Conservation (phyloP, 2,329 filamentous ascomycete genomes). For the Colletotrichum sublineola region DNA sequence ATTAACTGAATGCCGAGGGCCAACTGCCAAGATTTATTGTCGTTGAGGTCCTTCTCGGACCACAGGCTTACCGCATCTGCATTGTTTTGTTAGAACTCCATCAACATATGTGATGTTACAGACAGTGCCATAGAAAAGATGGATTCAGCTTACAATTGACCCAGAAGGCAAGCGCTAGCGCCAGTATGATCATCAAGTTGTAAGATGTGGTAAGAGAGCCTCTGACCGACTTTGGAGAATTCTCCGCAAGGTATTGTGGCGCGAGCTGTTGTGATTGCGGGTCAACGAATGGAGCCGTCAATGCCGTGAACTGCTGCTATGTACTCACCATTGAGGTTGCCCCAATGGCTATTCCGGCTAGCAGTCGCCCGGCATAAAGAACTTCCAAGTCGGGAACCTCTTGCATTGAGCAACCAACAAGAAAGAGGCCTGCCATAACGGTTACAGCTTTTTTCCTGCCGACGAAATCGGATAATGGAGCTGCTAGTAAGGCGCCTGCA, state of each 20-base stretch:
- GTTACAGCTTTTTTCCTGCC: conserved; percentile 53
- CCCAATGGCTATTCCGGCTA: conserved; percentile 53
- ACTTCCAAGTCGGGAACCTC: conserved; percentile 52
- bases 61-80: conserved; percentile 45
- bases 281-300: background rate
- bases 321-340: conserved; percentile 50
- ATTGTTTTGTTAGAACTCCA: background rate
- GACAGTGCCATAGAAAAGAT: too few relatives aligned
- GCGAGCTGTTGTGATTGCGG: conserved; percentile 45
- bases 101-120: too few relatives aligned
- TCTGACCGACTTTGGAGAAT: conserved; percentile 55
- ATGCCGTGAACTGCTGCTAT: too few relatives aligned
- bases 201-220: conserved; percentile 57
- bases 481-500: conserved; percentile 53
- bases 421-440: conserved; percentile 50
- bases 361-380: conserved; percentile 53
- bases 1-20: conserved; percentile 55
- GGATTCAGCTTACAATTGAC: conserved; percentile 43
- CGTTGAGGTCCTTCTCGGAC: conserved; percentile 48
- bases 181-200: conserved; percentile 55
- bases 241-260: conserved; percentile 57
- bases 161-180: conserved; percentile 53
- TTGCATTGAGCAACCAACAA: conserved; percentile 52
- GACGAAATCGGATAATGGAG: conserved; percentile 54
- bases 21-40: conserved; percentile 52